Base-by-base conservation (phyloP, 2,329 filamentous ascomycete species). In the Trichoderma gracile region DNA sequence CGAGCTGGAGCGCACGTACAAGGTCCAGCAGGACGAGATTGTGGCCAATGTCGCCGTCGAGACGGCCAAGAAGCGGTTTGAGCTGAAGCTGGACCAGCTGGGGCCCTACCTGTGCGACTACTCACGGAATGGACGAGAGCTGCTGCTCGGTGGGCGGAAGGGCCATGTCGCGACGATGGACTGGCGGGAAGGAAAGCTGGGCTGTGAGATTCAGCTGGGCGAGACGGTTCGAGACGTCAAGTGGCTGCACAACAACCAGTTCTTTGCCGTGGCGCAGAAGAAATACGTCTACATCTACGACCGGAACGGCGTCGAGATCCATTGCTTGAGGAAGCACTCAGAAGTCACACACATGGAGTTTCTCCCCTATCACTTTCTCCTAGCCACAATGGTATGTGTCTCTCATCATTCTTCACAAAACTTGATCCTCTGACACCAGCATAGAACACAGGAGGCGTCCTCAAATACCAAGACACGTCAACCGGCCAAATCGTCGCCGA, bases 271-370 rank as follows among this genome's bases (percentile, higher is more conserved):
- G 14, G 93, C 95, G 50, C 94, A 99, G 78, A 97, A 97, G 82
- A 95, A 94, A 78, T 90, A 95, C 70, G 91, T 95, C 68, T 99
- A 97, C 79, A 97, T 99, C 69, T 99, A 99, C 80, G 95, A 97
- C 73, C 84, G 87, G 64, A 86, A 91, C 64, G 95, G 95, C 58
- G 91, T 97, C 21, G 95, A 99, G 79, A 80, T 99, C 62, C 95
- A 99, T 76, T 93, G 91, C 74, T 79, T 99, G 73, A 89, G 88
- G 77, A 95, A 95, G 76, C 94, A 97, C 75, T 86, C 91, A 67
- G 95, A 99, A 76, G 91, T 96, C 15, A 90, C 91, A 14, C 89
- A 96, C 76, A 92, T 99, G 84, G 92, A 98, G 77, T 99, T 97
- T 74, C 81, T 98, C 15, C 94, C 94, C 0, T 98, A 97, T 74